These are phyloP conservation scores for Fusarium sacchari DNA, from an alignment of 2,329 filamentous ascomycete species.

Conservation along the genomic window DNA sequence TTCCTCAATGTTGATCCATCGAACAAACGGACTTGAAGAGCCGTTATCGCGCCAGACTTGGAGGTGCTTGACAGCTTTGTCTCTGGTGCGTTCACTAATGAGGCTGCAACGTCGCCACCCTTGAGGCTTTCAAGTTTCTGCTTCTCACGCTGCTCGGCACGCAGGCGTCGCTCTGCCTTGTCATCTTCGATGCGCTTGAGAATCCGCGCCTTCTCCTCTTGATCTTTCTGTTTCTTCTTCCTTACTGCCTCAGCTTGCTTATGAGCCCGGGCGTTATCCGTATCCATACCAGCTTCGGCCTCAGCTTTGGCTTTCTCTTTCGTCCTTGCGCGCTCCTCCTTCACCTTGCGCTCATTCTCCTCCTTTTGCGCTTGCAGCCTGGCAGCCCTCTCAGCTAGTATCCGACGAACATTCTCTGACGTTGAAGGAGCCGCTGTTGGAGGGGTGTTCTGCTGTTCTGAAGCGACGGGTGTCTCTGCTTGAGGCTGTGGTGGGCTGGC, in stretches of 20 bases:
- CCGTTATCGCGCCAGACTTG: constrained; percentile 49
- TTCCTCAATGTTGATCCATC: constrained; percentile 83
- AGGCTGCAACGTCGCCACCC: constrained; percentile 43
- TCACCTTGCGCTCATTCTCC: constrained; percentile 58
- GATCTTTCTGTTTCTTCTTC: constrained; percentile 71
- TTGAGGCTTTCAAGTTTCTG: constrained; percentile 48
- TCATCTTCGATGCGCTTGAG: constrained; percentile 81
- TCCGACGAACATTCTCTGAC: constrained; percentile 48
- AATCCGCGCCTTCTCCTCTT: constrained; percentile 76
- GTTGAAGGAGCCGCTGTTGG: constrained; percentile 37
- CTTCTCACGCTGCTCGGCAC: constrained; percentile 61
- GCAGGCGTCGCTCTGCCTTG: constrained; percentile 72
- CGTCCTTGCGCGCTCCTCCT: constrained; percentile 60
- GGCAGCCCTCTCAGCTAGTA: constrained; percentile 63
- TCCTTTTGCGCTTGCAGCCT: constrained; percentile 55
- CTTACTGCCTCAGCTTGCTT: constrained; percentile 66
- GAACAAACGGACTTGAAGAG: constrained; percentile 82
- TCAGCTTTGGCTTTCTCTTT: constrained; percentile 59
- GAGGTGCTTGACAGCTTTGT: constrained; percentile 46
- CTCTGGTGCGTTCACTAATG: constrained; percentile 47
- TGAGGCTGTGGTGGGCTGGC: constrained; percentile 29
- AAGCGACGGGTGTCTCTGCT: constrained; percentile 27
- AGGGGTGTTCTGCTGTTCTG: constrained; percentile 31
- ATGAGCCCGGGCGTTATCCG: constrained; percentile 49
- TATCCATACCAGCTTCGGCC: constrained; percentile 49